A percentile compares a stretch with the other conserved stretches of the same genome.
Evolutionary conservation across 202 grass and related monocot species (phyloP).

Genomic region (Hordeum pubiflorum): DNA sequence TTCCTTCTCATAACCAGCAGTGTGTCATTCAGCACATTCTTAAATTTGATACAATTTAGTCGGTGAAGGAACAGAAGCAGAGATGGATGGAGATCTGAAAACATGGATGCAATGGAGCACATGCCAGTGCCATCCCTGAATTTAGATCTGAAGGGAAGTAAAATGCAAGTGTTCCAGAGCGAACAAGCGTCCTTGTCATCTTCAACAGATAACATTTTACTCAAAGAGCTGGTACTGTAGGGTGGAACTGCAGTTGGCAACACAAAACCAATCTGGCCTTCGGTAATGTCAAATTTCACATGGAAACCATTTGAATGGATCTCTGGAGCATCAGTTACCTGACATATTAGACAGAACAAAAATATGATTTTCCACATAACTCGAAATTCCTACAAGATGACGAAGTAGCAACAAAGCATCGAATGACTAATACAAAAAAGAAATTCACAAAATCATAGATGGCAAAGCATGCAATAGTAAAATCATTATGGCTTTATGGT

Average conservation of each 20-base stretch:
- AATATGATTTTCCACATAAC: constrained; percentile 2
- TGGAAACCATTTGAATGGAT: constrained; percentile 97
- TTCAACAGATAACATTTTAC: constrained; percentile 48
- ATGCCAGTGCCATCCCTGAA: constrained; percentile 45
- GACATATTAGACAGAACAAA: constrained; percentile 24
- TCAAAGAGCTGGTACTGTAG: constrained; percentile 38
- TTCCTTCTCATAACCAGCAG: constrained; percentile 67
- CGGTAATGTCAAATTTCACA: constrained; percentile 81
- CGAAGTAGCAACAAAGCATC: neutral
- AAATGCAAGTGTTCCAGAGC: constrained; percentile 70
- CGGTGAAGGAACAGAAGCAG: constrained; percentile 77
- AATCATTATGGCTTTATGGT: neutral
- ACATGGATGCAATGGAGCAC: constrained; percentile 68
- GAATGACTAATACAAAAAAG: neutral
- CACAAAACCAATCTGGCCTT: constrained; percentile 91
- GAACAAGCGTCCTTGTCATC: constrained; percentile 21
- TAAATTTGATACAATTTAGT: constrained; percentile 76
- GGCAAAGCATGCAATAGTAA: neutral
- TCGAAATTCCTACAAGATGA: neutral
- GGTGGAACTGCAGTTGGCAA: constrained; percentile 69
- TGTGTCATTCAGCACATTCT: constrained; percentile 56
- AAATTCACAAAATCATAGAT: constrained; percentile 1
- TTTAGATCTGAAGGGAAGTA: constrained; percentile 72
- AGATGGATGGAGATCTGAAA: constrained; percentile 91
- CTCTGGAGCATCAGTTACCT: constrained; percentile 90